A percentile compares a stretch with the other conserved stretches of the same genome.
Conservation (phyloP, 139 green algal species). For the Coelastrella sp. region DNA sequence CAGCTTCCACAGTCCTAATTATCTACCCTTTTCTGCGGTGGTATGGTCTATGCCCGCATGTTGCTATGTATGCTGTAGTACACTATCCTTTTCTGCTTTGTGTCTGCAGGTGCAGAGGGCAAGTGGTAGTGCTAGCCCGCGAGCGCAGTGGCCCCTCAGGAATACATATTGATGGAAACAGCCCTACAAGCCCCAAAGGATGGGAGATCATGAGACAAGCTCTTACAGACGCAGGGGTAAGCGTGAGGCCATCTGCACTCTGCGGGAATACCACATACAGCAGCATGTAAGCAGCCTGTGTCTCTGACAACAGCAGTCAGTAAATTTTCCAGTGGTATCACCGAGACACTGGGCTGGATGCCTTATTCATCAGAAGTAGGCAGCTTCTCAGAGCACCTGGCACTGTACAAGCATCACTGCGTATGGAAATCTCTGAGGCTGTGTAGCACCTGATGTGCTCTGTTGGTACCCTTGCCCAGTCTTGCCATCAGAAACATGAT, state of each 20-base stretch:
- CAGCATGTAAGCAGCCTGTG: too few species aligned
- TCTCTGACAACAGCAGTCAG: too few species aligned
- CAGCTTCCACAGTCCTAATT: too few species aligned
- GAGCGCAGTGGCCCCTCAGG: constrained; percentile 44
- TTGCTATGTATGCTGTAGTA: too few species aligned
- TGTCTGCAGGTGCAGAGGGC: neutral
- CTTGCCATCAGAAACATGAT: too few species aligned
- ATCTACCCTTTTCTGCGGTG: too few species aligned
- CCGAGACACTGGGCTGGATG: too few species aligned
- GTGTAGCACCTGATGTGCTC: neutral
- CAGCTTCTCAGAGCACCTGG: neutral
- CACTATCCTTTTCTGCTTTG: neutral
- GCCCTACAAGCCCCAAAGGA: constrained; percentile 52
- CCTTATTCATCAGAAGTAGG: too few species aligned
- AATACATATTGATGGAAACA: constrained; percentile 37
- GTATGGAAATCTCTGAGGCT: neutral
- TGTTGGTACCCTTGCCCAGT: too few species aligned
- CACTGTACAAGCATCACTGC: neutral
- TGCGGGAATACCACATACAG: too few species aligned
- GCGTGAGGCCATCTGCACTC: neutral
- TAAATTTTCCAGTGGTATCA: too few species aligned
- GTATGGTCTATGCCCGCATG: too few species aligned
- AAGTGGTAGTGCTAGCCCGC: neutral
- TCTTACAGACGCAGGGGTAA: constrained; percentile 45
- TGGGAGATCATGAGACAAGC: constrained; percentile 56